Evolutionary conservation across 164 flowering plant genomes (phyloP), one percentile per base, ranked within the genome.

Genomic region (Sedum album): DNA sequence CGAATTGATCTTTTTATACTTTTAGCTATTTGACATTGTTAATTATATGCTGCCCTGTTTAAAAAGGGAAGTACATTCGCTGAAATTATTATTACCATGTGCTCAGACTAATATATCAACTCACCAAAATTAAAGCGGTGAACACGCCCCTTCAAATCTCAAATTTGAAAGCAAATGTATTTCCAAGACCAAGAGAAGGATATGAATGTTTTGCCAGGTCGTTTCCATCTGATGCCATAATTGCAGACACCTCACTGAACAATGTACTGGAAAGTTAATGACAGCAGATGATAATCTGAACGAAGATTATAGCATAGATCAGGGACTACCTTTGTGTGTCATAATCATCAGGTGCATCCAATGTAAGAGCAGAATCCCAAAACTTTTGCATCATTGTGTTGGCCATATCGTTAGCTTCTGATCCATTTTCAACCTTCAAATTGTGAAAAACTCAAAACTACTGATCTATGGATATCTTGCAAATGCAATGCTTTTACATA

Each of bases 331-430:
- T 94, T 0, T 82, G 95, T 1, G 88, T 86, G 64, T 94, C 98
- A 81, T 61, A 88, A 79, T 94, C 96, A 71, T 94, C 97, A 14
- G 90, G 84, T 48, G 95, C 85, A 69, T 91, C 98, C 63, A 88
- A 70, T 60, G 86, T 81, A 71, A 93, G 87, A 11, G 97, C 95
- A 65, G 98, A 94, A 73, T 94, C 98, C 97, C 98, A 94, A 73
- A 94, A 94, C 77, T 83, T 91, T 73, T 91, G 98, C 98, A 94
- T 88, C 88, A 91, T 87, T 31, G 96, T 83, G 74, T 68, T 91
- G 71, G 98, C 85, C 83, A 88, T 74, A 66, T 87, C 95, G 79
- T 87, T 91, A 65, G 87, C 78, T 71, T 86, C 97, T 48, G 93
- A 81, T 77, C 90, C 73, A 73, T 73, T 89, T 57, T 94, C 97